phyloP scores from a whole-genome alignment of 768 basidiomycete species.

The Rhodosporidiobolus sp. region DNA sequence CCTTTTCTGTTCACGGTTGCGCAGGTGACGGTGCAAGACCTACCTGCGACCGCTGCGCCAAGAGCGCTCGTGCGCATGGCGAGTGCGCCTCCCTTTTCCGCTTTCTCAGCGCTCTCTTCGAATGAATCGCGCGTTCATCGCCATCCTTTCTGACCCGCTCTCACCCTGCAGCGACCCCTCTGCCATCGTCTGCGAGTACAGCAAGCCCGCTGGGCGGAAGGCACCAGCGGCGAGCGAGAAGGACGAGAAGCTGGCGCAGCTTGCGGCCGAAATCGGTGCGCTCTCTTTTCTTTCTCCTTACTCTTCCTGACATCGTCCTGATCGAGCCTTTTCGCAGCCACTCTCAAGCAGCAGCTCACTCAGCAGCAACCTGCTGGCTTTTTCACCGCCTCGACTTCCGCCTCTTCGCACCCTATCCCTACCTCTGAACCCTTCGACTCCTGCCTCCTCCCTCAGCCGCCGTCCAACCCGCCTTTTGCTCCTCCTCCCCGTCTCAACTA shows the following conservation, averaged over 20 bases:
- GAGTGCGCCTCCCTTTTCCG: not conserved
- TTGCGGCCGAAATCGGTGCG: constrained; percentile 7
- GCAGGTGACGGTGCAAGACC: constrained; percentile 1
- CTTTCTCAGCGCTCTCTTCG: not conserved
- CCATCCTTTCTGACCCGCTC: not conserved
- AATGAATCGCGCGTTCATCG: not conserved
- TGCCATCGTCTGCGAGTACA: not conserved
- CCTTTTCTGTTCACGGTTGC: not conserved
- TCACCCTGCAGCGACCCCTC: constrained; percentile 6
- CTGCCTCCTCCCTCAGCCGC: not conserved
- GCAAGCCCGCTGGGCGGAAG: too few species aligned
- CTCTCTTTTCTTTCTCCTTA: not conserved
- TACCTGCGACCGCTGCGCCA: not conserved
- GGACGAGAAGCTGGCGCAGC: not conserved
- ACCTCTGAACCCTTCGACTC: too few species aligned
- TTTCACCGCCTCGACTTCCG: not conserved
- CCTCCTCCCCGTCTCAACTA: too few species aligned
- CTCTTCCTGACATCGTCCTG: accelerated
- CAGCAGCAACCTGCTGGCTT: too few species aligned
- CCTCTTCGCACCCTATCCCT: not conserved
- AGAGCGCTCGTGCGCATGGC: not conserved
- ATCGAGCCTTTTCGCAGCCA: too few species aligned
- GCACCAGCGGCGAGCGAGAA: not conserved
- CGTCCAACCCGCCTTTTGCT: too few species aligned
- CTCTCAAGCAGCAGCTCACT: not conserved